Evolutionary conservation across 2,329 filamentous ascomycete species (phyloP).

Genomic region (Botryotinia globosa): DNA sequence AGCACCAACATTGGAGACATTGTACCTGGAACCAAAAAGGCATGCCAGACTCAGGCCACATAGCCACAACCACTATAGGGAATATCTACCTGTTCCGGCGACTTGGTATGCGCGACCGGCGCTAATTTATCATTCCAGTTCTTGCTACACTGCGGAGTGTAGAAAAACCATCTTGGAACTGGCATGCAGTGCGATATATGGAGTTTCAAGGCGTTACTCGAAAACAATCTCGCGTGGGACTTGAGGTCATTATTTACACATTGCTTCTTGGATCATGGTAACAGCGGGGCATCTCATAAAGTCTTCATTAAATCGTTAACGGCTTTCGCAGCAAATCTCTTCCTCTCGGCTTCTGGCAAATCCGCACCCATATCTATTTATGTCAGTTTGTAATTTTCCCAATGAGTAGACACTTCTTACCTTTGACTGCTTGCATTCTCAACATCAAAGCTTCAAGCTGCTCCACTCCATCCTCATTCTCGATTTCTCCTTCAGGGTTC

Average conservation of each 20-base stretch:
- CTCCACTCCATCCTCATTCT: slow-evolving; percentile 47
- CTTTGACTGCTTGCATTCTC: slow-evolving; percentile 56
- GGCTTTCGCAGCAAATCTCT: slow-evolving; percentile 57
- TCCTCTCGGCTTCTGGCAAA: slow-evolving; percentile 59
- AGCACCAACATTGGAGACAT: background rate
- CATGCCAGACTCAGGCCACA: background rate
- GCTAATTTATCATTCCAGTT: background rate
- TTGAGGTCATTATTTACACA: background rate
- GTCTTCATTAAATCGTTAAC: slow-evolving; percentile 62
- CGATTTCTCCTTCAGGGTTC: slow-evolving; percentile 35
- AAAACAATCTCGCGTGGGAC: background rate
- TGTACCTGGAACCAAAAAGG: background rate
- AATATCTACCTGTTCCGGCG: background rate
- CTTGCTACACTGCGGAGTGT: background rate
- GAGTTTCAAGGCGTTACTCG: background rate
- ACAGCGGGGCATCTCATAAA: slow-evolving; percentile 23
- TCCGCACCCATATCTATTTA: slow-evolving; percentile 55
- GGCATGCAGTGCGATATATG: background rate
- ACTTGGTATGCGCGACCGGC: background rate
- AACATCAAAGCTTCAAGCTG: slow-evolving; percentile 63
- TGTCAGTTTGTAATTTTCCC: slow-evolving; percentile 21
- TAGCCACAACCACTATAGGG: background rate
- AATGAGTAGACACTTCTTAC: slow-evolving; percentile 24
- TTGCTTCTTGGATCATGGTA: background rate
- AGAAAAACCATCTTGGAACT: background rate